phyloP scores from a whole-genome alignment of 2,329 filamentous ascomycete genomes.

The Sclerotinia minor region DNA sequence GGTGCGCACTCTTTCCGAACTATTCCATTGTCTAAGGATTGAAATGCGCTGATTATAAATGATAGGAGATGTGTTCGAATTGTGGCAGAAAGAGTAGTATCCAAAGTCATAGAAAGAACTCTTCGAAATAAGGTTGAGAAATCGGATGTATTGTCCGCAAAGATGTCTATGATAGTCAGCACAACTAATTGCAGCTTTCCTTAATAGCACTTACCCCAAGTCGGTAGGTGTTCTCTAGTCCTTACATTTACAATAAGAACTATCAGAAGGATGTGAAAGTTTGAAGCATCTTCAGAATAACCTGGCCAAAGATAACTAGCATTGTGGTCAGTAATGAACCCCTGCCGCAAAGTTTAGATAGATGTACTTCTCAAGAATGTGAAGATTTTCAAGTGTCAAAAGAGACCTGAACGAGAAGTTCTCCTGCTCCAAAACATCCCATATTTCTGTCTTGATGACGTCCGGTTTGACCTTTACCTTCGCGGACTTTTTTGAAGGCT shows the following conservation, averaged over 20 bases:
- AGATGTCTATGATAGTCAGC: slow-evolving; percentile 58
- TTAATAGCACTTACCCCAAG: slow-evolving; percentile 66
- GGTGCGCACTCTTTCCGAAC: slow-evolving; percentile 96
- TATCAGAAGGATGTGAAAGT: slow-evolving; percentile 87
- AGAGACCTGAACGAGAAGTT: slow-evolving; percentile 76
- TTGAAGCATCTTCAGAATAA: slow-evolving; percentile 83
- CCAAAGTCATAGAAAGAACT: slow-evolving; percentile 81
- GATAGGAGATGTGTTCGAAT: slow-evolving; percentile 81
- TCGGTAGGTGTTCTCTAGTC: slow-evolving; percentile 78
- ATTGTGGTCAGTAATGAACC: slow-evolving; percentile 36
- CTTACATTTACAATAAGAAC: slow-evolving; percentile 86
- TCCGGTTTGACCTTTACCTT: slow-evolving; percentile 75
- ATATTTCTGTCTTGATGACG: slow-evolving; percentile 82
- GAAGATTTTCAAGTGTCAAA: slow-evolving; percentile 82
- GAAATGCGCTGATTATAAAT: slow-evolving; percentile 89
- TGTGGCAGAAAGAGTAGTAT: slow-evolving; percentile 62
- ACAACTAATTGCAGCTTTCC: neutral
- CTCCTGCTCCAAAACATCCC: slow-evolving; percentile 82
- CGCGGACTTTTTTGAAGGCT: slow-evolving; percentile 57
- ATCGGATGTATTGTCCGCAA: slow-evolving; percentile 72
- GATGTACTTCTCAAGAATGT: slow-evolving; percentile 76
- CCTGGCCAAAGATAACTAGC: slow-evolving; percentile 89
- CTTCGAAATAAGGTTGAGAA: slow-evolving; percentile 90
- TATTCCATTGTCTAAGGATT: slow-evolving; percentile 84
- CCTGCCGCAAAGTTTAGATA: neutral